Conservation (phyloP, 495 filamentous ascomycete species). For the Neurospora sp. region DNA sequence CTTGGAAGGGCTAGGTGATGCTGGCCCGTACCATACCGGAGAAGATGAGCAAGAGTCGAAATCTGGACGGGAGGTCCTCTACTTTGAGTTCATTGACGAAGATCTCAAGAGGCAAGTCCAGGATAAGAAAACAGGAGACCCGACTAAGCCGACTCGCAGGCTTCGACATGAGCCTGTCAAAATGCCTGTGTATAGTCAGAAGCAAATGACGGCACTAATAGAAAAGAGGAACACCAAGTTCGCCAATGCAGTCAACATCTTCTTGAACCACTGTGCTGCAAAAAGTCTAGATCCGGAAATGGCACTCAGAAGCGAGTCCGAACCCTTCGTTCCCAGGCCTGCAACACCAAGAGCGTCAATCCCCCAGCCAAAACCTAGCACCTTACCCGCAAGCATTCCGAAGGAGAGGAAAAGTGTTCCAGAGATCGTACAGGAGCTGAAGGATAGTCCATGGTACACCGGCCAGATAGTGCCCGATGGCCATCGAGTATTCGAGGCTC, state of each 20-base stretch:
- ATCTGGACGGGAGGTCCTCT: slow-evolving; percentile 53
- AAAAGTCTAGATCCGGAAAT: slow-evolving; percentile 58
- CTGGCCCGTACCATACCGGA: not conserved
- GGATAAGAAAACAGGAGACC: slow-evolving; percentile 60
- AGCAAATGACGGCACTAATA: slow-evolving; percentile 82
- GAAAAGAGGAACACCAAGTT: slow-evolving; percentile 90
- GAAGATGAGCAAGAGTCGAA: slow-evolving; percentile 18
- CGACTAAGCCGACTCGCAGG: slow-evolving; percentile 50
- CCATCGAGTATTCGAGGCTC: slow-evolving; percentile 84
- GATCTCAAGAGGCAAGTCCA: slow-evolving; percentile 76
- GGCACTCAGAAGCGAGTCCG: slow-evolving; percentile 45
- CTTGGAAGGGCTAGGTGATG: slow-evolving; percentile 25
- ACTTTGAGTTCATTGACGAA: slow-evolving; percentile 89
- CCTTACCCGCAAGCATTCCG: slow-evolving; percentile 61
- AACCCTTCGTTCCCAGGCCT: slow-evolving; percentile 37
- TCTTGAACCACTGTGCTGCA: slow-evolving; percentile 62
- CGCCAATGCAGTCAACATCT: slow-evolving; percentile 61
- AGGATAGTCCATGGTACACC: slow-evolving; percentile 73
- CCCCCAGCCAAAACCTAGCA: slow-evolving; percentile 22
- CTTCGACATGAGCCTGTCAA: slow-evolving; percentile 71
- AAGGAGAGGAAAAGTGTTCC: slow-evolving; percentile 71
- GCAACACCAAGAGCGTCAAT: slow-evolving; percentile 10
- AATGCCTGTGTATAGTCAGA: slow-evolving; percentile 90
- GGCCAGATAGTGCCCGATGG: slow-evolving; percentile 92
- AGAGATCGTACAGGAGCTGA: slow-evolving; percentile 79